Evolutionary conservation across 2,329 filamentous ascomycete species (phyloP), one percentile per base, ranked within the genome.

Genomic region (Epichloe sibirici): DNA sequence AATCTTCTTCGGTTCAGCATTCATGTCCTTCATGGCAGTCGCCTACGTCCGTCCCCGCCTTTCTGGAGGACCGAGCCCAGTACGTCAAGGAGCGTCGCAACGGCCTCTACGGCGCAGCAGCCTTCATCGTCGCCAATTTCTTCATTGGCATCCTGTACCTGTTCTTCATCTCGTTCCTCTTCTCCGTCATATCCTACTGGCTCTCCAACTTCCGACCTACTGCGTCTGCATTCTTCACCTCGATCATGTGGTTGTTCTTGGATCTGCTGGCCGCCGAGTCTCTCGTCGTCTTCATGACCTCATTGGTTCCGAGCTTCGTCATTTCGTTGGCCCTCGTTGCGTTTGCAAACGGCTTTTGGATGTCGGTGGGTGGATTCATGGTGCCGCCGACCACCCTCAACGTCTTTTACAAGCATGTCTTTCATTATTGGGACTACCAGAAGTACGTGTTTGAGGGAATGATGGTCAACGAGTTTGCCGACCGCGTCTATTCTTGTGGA

Each of bases 391-490:
- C 73, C 1, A 78, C 83, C 2, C 74, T 94, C 42, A 94, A 95
- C 66, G 79, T 78, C 2, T 95, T 95, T 60, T 95, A 86, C 82
- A 80, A 82, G 65, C 93, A 94, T 61, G 86, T 86, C 5, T 93
- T 93, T 61, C 85, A 90, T 64, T 94, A 90, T 66, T 90, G 90
- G 63, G 86, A 94, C 65, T 94, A 94, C 62, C 88, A 91, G 65
- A 78, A 74, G 43, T 94, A 90, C 60, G 88, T 94, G 3, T 95
- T 94, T 64, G 81, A 91, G 63, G 88, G 87, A 13, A 93, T 95
- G 88, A 93, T 94, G 87, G 82, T 91, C 51, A 94, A 93, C 62
- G 87, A 95, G 69, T 93, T 95, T 65, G 71, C 72, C 1, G 58
- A 77, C 17, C 73, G 86, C 13, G 75, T 71, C 3, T 94, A 87